Evolutionary conservation across 78 protist species (phyloP), one percentile per base, ranked within the genome.

Genomic region (Dictyostelium citrinum): DNA sequence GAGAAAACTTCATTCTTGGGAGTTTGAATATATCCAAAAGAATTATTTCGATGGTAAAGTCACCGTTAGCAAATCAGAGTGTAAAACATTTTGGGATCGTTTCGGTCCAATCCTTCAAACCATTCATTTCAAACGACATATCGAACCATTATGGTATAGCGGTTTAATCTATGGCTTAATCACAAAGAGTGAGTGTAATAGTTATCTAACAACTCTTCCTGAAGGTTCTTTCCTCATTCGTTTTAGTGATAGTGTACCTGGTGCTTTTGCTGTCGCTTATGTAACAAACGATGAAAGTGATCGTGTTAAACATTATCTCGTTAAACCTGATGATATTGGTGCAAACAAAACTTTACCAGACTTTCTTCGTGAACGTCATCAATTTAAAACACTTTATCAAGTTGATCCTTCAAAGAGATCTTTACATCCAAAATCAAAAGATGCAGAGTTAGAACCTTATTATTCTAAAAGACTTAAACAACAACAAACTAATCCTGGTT

Each of bases 291-390:
- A 86, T 80, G 82, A 74, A 41, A n/a, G 22, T 61, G 96, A 93
- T 14, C 78, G 85, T 43, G 96, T 93, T 17, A 84, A 93, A 82
- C 96, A 93, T 49, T 93, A 85, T 17, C 72, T 93, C 0, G 93
- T 93, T 24, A 80, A 61, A 60, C 95, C 91, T 11, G 96, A 93
- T 55, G 96, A 93, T 39, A 84, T 86, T 79, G 96, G 96, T 67
- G 79, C 86, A 10, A 93, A 93, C 37, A 93, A 90, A 67, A 77
- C 82, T 31, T 79, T 90, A 3, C 90, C 95, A 16, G 95, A 90
- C 74, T 90, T 81, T 64, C 60, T 90, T 37, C 74, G 95, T 60
- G 88, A 80, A 51, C 37, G 79, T 10, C 82, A 64, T 46, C 95
- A 90, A 67, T 90, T 90, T 75, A 55, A 83, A 64, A 61, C 68